Base-by-base conservation (phyloP, 805 yeast genomes). In the Starmerella bombicola region DNA sequence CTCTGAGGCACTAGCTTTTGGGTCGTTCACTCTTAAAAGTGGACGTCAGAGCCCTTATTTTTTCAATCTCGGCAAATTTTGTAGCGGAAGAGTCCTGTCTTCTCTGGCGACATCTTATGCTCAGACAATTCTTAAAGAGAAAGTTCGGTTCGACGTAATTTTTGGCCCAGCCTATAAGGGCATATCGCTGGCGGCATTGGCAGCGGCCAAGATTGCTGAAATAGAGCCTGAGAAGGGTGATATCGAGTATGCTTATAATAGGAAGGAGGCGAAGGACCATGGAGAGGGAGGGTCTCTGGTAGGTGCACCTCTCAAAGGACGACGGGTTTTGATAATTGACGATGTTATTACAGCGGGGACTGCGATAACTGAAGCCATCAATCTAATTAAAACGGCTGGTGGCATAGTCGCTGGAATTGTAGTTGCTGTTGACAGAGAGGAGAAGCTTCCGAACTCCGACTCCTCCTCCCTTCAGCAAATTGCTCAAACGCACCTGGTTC, bases 101-200 rank as follows among this genome's bases (percentile, higher is more conserved):
- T 74, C 76, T 30, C 67, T 88, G 52, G 95, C 95, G 17, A 72
- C 78, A 5, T 80, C 95, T 5, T 91, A 86, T 57, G 97, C 98
- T 23, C 70, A 73, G 43, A 80, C 95, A 22, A 88, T 88, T 50
- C 76, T 86, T 51, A 76, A 72, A 35, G 72, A 88, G 0, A 88
- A 80, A 5, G 56, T 88, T 37, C 78, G 85, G 58, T 86, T 88
- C 54, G 97, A 88, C 55, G 76, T 91, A 32, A 66, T 88, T 41
- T 88, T 88, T 57, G 98, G 98, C 6, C 98, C 98, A 9, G 98
- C 98, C 22, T 88, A 88, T 65, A 91, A 91, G 65, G 98, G 98
- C 16, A 88, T 88, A 53, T 93, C 98, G 18, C 70, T 88, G 42
- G 93, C 94, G 39, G 94, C 97, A 4, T 72, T 88, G 47, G 84